Base-by-base conservation (phyloP, 495 filamentous ascomycete genomes). In the Usnea hakonensis region DNA sequence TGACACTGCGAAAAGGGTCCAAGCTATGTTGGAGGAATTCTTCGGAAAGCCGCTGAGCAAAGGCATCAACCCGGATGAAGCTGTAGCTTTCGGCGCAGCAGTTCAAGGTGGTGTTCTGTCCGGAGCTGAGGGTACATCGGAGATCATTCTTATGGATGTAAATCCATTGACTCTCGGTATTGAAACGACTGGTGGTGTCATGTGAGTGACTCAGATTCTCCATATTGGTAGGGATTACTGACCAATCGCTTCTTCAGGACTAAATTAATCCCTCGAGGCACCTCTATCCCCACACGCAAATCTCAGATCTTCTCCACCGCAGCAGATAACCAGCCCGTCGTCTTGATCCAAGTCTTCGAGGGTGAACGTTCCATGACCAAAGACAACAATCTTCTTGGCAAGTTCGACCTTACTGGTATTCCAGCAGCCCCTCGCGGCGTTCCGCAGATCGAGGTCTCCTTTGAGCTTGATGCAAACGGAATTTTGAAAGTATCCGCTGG, bases 51-150 rank as follows among this genome's bases (percentile, higher is more conserved):
- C 91, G 77, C 90, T 91, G 69, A 90, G 87, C 86, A 96, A 97
- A 88, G 90, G 89, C 81, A 95, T 97, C 72, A 97, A 97, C 82
- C 93, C 93, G 66, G 93, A 97, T 78, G 92, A 97, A 78, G 93
- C 93, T 77, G 93, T 96, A 68, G 93, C 93, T 73, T 96, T 92
- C 76, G 93, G 93, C 77, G 93, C 93, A 64, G 93, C 93, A 72
- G 92, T 97, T 71, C 93, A 97, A 81, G 93, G 88, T 81, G 93
- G 91, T 87, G 87, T 97, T 69, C 79, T 97, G 55, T 90, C 90
- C 69, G 90, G 90, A 62, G 91, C 96, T 75, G 85, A 87, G 64
- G 88, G 85, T 68, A 88, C 90, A 58, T 80, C 77, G 28, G 83
- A 84, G 14, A 74, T 96, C 62, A 90, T 96, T 76, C 90, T 97